Percentiles rank a stretch among this genome's conserved stretches.
Conservation (phyloP, 257 asterid genomes). For the Echium plantagineum region DNA sequence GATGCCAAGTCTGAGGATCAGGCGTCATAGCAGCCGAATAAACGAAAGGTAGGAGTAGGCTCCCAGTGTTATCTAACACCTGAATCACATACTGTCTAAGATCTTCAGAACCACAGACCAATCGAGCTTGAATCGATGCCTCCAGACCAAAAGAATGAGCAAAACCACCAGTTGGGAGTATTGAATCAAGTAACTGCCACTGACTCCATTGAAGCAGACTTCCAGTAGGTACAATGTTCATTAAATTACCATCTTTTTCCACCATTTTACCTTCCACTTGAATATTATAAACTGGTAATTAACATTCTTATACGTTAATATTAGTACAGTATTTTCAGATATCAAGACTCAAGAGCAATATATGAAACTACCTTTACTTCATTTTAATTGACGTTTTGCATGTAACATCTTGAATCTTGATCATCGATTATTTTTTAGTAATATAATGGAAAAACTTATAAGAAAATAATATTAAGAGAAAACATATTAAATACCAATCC, state of each 20-base stretch:
- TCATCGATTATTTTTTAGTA: no score
- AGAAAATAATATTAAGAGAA: no score
- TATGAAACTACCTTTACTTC: no score
- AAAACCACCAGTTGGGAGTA: conserved; percentile 95
- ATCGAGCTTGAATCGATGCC: conserved; percentile 67
- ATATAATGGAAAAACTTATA: no score
- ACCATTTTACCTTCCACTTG: conserved; percentile 6
- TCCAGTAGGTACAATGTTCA: conserved; percentile 8
- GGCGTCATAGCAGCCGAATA: conserved; percentile 42
- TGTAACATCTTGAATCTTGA: no score
- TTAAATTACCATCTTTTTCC: conserved; percentile 8
- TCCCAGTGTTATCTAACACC: conserved; percentile 70
- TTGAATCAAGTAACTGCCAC: conserved; percentile 87
- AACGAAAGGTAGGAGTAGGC: conserved; percentile 81
- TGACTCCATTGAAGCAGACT: conserved; percentile 61
- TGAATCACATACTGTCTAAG: conserved; percentile 39
- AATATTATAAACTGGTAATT: no score
- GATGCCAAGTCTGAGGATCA: conserved; percentile 44
- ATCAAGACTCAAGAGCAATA: no score
- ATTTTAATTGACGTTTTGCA: no score
- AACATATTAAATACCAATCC: no score
- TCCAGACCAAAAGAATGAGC: conserved; percentile 96
- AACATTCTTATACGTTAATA: no score
- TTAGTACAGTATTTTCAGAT: no score
- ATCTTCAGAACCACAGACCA: conserved; percentile 44